Evolutionary conservation across 1,284 basidiomycete genomes (phyloP).

Genomic region (Hemileia vastatrix): DNA sequence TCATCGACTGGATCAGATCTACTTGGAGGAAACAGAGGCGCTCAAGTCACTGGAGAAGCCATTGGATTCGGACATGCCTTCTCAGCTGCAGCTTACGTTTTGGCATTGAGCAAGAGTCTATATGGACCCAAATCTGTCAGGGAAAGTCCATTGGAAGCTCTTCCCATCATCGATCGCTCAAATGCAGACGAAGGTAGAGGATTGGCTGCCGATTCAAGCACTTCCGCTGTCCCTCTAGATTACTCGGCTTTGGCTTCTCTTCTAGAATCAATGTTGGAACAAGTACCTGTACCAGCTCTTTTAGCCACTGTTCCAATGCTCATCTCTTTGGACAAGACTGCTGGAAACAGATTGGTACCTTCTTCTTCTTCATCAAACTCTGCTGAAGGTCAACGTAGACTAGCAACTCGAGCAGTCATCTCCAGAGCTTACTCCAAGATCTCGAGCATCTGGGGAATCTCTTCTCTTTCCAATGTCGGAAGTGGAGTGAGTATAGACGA

Average conservation of each 20-base stretch:
- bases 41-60: conserved; percentile 24
- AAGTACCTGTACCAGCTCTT: conserved; percentile 62
- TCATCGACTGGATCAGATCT: conserved; percentile 21
- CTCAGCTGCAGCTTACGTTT: conserved; percentile 32
- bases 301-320: conserved; percentile 76
- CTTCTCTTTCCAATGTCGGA: neutral
- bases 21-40: conserved; percentile 16
- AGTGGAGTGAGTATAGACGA: neutral
- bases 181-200: conserved; percentile 41
- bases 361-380: neutral
- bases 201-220: conserved; percentile 30
- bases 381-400: conserved; percentile 13
- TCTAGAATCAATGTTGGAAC: conserved; percentile 58
- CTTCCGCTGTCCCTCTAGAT: conserved; percentile 57
- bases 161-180: conserved; percentile 51
- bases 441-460: conserved; percentile 30
- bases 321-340: conserved; percentile 59
- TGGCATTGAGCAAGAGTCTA: conserved; percentile 29
- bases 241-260: conserved; percentile 65
- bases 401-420: conserved; percentile 31
- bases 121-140: conserved; percentile 31
- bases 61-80: conserved; percentile 29
- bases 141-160: conserved; percentile 42
- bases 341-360: conserved; percentile 48
- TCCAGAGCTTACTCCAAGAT: conserved; percentile 30